Conservation (phyloP, 495 filamentous ascomycete species). For the Penicillium arizonense region DNA sequence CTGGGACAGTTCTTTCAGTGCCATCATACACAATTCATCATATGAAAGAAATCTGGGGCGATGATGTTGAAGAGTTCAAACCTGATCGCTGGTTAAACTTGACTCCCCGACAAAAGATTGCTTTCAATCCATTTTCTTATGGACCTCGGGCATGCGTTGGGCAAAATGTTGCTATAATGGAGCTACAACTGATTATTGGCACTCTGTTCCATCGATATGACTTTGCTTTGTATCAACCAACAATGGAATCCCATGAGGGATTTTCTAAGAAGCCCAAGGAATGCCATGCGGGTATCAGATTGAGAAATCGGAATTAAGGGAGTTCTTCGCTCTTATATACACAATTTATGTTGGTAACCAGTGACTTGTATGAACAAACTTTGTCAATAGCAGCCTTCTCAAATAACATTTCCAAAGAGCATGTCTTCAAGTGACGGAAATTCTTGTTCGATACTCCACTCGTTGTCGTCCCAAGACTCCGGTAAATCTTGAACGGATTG, state of each 20-base stretch:
- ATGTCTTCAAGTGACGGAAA: slow-evolving; percentile 22
- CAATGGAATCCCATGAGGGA: slow-evolving; percentile 70
- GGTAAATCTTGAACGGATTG: not conserved
- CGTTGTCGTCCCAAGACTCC: slow-evolving; percentile 6
- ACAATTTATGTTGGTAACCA: too few relatives aligned
- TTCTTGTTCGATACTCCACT: slow-evolving; percentile 12
- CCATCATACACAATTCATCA: slow-evolving; percentile 80
- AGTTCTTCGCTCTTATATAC: too few relatives aligned
- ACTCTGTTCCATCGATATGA: slow-evolving; percentile 68
- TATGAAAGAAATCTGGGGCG: slow-evolving; percentile 69
- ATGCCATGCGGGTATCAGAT: slow-evolving; percentile 61
- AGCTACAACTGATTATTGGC: slow-evolving; percentile 70
- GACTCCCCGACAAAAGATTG: slow-evolving; percentile 59
- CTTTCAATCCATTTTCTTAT: slow-evolving; percentile 75
- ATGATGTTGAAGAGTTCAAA: slow-evolving; percentile 66
- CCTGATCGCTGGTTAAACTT: slow-evolving; percentile 66
- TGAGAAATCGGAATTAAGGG: slow-evolving; percentile 19
- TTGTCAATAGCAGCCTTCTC: not conserved
- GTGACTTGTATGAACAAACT: too few relatives aligned
- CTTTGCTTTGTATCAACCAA: slow-evolving; percentile 57
- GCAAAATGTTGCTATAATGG: slow-evolving; percentile 80
- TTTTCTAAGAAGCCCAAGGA: slow-evolving; percentile 78
- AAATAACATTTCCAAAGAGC: slow-evolving; percentile 11
- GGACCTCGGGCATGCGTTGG: slow-evolving; percentile 75
- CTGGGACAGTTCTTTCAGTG: slow-evolving; percentile 67